phyloP scores from a whole-genome alignment of 2,329 filamentous ascomycete genomes.

The Bipolaris zeicola region DNA sequence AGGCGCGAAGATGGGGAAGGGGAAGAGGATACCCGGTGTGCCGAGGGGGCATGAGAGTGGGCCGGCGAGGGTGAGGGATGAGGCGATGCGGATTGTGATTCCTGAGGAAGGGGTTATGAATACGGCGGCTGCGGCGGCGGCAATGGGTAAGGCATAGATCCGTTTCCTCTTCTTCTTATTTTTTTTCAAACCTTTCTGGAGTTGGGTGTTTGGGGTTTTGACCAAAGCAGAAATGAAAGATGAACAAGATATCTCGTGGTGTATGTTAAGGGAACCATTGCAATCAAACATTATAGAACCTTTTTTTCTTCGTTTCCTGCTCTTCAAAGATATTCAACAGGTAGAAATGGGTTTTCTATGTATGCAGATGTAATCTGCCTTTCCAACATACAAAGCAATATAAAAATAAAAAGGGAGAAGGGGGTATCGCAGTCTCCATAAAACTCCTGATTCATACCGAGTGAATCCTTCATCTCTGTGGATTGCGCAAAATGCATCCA shows the following conservation, averaged over 20 bases:
- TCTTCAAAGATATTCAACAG: neutral
- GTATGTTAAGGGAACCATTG: too few relatives aligned
- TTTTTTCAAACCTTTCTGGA: too few relatives aligned
- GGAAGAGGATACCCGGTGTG: constrained; percentile 24
- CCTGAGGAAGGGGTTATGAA: constrained; percentile 27
- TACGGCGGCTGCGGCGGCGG: constrained; percentile 24
- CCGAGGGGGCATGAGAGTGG: constrained; percentile 33
- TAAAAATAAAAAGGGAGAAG: neutral
- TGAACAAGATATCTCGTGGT: neutral
- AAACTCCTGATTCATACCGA: constrained; percentile 2
- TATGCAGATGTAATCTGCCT: neutral
- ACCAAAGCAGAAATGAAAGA: neutral
- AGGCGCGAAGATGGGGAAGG: constrained; percentile 20
- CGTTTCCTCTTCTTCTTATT: neutral
- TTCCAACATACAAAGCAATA: neutral
- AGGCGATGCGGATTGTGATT: constrained; percentile 37
- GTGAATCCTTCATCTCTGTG: neutral
- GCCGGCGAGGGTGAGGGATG: constrained; percentile 38
- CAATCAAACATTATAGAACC: too few relatives aligned
- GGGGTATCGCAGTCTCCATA: neutral
- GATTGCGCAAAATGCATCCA: too few relatives aligned
- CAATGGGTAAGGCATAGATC: neutral
- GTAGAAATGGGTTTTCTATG: neutral
- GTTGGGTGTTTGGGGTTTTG: neutral
- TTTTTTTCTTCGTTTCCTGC: neutral